These are phyloP conservation scores for Nadsonia commutata DNA, from an alignment of 1,139 yeast species.

Conservation along the genomic window DNA sequence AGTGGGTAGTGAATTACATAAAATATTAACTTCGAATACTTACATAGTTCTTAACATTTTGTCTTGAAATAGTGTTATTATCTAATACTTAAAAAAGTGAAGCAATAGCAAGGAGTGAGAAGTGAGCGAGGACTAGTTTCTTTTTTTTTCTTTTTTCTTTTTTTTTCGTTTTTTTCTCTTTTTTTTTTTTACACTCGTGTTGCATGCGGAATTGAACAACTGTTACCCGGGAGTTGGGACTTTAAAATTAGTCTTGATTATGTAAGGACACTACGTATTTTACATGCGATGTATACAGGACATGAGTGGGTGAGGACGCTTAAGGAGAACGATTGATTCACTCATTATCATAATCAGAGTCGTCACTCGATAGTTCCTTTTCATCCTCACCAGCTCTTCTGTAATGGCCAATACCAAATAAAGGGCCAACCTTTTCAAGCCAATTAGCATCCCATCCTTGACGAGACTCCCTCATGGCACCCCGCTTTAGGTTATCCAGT, in stretches of 20 bases:
- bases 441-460: conserved; percentile 70
- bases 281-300: too few relatives aligned
- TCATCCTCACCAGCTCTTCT: conserved; percentile 1
- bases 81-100: background rate
- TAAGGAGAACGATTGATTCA: too few relatives aligned
- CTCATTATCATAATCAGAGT: background rate
- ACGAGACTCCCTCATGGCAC: conserved; percentile 57
- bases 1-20: too few relatives aligned
- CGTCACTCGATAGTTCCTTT: background rate
- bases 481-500: conserved; percentile 33
- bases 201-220: too few relatives aligned
- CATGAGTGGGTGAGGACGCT: too few relatives aligned
- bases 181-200: background rate
- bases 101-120: background rate
- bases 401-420: conserved; percentile 25
- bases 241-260: too few relatives aligned
- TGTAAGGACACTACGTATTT: too few relatives aligned
- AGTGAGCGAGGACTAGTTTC: background rate
- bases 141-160: background rate
- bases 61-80: background rate
- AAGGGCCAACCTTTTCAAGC: conserved; percentile 30
- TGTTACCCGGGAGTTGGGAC: too few relatives aligned
- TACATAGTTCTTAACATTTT: background rate
- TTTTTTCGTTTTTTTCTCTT: background rate
- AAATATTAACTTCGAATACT: background rate